Base-by-base conservation (phyloP, 1,284 basidiomycete species). In the Sporisorium sorghi region DNA sequence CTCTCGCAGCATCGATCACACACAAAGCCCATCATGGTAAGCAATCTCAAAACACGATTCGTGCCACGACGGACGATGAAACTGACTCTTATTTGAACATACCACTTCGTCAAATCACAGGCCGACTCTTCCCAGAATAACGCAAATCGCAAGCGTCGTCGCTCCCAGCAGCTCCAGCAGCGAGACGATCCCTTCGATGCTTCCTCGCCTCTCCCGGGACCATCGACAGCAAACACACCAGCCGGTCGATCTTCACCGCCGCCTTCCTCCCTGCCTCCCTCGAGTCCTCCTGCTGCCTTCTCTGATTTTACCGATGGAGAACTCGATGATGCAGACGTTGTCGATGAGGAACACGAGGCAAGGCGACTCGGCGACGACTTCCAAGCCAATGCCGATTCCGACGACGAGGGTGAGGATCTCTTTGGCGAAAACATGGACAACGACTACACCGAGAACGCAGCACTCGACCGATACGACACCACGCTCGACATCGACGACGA, bases 401-500 rank as follows among this genome's bases (percentile, higher is more conserved):
- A 86, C 26, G 86, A 84, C 21, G 93, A 94, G 24, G 94, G 93
- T 35, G 95, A 97, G 85, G 95, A 99, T 86, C 89, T 99, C 26
- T 98, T 96, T 86, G 93, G 89, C 46, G 91, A 96, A 15, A 88
- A 88, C 42, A 85, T 89, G 81, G 86, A 93, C 73, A 90, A 89
- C 62, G 96, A 99, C 82, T 98, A 99, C 85, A 90, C 90, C 17
- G 87, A 87, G 14, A 95, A 98, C 81, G 87, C 90, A 51, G 87
- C 89, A 5, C 89, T 97, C 5, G 97, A 99, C 85, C 88, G 86
- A 33, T 99, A 99, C 86, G 94, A 93, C 5, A 90, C 92, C 63
- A 89, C 89, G 5, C 70, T 77, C 30, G 96, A 90, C 55, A 88
- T 99, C 61, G 90, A 98, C 81, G 96, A 99, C 81, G 90, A 91